Percentiles rank a stretch among this genome's conserved stretches.
phyloP scores from a whole-genome alignment of 495 filamentous ascomycete genomes.

The Rhizodiscina lignyota region DNA sequence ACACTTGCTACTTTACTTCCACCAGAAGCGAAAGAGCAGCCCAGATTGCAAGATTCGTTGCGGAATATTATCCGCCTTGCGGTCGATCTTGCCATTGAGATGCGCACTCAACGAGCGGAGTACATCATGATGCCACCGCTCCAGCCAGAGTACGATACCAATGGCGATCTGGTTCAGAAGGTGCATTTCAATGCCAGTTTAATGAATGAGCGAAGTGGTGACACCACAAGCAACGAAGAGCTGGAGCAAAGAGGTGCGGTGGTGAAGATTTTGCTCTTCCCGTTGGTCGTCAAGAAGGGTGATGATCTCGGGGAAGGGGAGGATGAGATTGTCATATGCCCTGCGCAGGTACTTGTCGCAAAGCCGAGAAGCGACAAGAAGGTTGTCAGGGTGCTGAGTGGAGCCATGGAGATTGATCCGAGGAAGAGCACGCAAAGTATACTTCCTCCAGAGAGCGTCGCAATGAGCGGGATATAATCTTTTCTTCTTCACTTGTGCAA shows the following conservation, averaged over 20 bases:
- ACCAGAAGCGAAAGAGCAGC: constrained; percentile 56
- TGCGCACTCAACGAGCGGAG: constrained; percentile 89
- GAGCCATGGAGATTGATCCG: constrained; percentile 21
- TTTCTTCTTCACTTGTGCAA: background rate
- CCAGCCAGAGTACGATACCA: constrained; percentile 87
- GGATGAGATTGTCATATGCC: constrained; percentile 82
- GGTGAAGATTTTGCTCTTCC: constrained; percentile 84
- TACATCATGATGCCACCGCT: constrained; percentile 94
- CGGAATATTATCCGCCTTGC: constrained; percentile 69
- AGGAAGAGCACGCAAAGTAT: constrained; percentile 9
- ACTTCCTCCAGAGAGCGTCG: constrained; percentile 5
- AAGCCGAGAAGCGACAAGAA: constrained; percentile 21
- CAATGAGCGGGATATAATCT: too few relatives aligned
- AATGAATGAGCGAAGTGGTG: constrained; percentile 82
- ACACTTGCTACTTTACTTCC: constrained; percentile 67
- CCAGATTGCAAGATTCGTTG: constrained; percentile 60
- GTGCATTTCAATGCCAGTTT: constrained; percentile 73
- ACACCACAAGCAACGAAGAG: constrained; percentile 51
- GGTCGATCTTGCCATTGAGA: constrained; percentile 78
- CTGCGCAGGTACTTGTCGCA: constrained; percentile 77
- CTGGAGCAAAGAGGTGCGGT: constrained; percentile 58
- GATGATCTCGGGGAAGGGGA: constrained; percentile 71
- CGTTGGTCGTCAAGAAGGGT: constrained; percentile 84
- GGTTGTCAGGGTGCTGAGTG: constrained; percentile 25
- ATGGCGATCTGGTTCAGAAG: constrained; percentile 70